Evolutionary conservation across 1,139 yeast species (phyloP).

Genomic region (Groenewaldozyma auringiensis): DNA sequence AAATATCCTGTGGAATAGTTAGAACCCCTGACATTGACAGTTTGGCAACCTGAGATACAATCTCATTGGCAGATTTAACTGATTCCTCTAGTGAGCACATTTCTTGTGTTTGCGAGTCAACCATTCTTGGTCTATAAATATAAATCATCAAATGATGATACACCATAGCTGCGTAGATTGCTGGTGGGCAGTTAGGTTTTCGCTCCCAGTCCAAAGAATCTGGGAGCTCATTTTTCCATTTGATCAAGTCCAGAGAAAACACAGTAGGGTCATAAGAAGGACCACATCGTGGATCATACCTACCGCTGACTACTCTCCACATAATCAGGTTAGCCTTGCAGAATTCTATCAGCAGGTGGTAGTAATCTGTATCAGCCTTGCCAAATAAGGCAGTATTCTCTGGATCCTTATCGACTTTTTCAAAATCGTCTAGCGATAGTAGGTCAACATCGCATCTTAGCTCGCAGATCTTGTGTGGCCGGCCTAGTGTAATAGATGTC

Average conservation of each 20-base stretch:
- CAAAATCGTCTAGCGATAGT: conserved; percentile 11
- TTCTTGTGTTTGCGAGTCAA: conserved; percentile 8
- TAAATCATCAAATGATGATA: conserved; percentile 13
- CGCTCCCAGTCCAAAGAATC: conserved; percentile 10
- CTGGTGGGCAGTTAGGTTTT: conserved; percentile 4
- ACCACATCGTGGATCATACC: conserved; percentile 12
- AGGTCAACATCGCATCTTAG: conserved; percentile 14
- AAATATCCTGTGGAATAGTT: conserved; percentile 15
- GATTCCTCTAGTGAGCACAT: conserved; percentile 12
- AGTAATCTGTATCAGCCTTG: conserved; percentile 8
- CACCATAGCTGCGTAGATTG: conserved; percentile 10
- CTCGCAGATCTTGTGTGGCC: conserved; percentile 13
- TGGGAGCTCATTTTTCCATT: conserved; percentile 10
- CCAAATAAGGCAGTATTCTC: conserved; percentile 9
- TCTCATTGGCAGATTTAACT: conserved; percentile 14
- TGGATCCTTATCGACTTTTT: conserved; percentile 9
- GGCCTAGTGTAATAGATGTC: conserved; percentile 14
- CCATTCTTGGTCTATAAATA: conserved; percentile 12
- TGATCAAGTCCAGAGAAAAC: conserved; percentile 5
- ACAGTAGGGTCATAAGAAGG: conserved; percentile 5
- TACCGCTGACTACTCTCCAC: conserved; percentile 8
- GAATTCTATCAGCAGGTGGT: conserved; percentile 10
- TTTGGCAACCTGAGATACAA: conserved; percentile 13
- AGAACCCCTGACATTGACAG: conserved; percentile 8
- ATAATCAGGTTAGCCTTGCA: conserved; percentile 11